These are phyloP conservation scores for Hibiscus mutabilis DNA, from an alignment of 345 rosid genomes.

Conservation along the genomic window DNA sequence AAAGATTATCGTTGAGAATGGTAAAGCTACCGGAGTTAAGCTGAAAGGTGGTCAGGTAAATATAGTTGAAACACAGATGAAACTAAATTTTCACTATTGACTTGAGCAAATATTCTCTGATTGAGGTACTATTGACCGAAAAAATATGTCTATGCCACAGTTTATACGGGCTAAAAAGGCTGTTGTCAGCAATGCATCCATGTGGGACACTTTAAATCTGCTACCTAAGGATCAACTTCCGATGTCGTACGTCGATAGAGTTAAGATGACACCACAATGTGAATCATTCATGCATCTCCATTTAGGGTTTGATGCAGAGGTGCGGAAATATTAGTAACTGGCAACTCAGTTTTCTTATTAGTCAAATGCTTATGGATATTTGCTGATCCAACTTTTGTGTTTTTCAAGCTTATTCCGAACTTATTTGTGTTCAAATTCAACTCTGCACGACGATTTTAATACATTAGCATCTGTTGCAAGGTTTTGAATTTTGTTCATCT, in stretches of 20 bases:
- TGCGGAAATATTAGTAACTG: constrained; percentile 13
- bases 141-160: constrained; percentile 31
- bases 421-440: neutral
- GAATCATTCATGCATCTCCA: constrained; percentile 99
- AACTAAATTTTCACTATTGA: neutral
- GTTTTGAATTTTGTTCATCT: neutral
- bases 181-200: constrained; percentile 86
- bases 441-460: neutral
- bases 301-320: constrained; percentile 83
- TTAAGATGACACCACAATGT: constrained; percentile 57
- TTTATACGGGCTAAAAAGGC: constrained; percentile 78
- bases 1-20: constrained; percentile 61
- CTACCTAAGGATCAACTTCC: constrained; percentile 64
- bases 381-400: neutral
- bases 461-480: neutral
- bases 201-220: constrained; percentile 83
- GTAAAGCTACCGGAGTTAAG: constrained; percentile 75
- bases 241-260: constrained; percentile 39
- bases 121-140: neutral
- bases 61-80: constrained; percentile 5
- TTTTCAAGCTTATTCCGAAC: neutral
- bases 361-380: neutral
- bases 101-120: neutral
- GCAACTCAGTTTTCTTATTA: neutral
- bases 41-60: constrained; percentile 79